Percentiles rank a stretch among this genome's conserved stretches.
Evolutionary conservation across 2,329 filamentous ascomycete genomes (phyloP).

Genomic region (Sporothrix inflata): DNA sequence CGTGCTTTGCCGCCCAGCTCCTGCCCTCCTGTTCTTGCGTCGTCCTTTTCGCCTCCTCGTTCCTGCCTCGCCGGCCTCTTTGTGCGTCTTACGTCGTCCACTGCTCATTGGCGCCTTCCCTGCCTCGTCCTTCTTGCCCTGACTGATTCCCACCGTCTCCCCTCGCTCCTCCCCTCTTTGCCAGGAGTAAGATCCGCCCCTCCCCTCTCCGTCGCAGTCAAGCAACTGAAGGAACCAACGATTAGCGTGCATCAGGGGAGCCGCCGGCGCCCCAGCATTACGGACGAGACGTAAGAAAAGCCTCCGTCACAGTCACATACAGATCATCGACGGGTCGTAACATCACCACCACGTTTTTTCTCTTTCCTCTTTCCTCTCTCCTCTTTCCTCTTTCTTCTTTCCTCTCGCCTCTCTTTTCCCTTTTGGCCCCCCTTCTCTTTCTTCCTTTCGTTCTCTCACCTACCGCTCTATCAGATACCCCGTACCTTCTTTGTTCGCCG

Average conservation of each 20-base stretch:
- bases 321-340: not conserved
- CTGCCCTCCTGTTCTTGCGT: not conserved
- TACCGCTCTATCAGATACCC: not conserved
- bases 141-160: not conserved
- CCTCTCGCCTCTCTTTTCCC: conserved; percentile 3
- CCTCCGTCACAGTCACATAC: conserved; percentile 4
- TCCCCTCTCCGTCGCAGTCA: no score
- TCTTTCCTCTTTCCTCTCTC: not conserved
- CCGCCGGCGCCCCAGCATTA: not conserved
- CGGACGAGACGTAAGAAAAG: not conserved
- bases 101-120: not conserved
- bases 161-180: not conserved
- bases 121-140: not conserved
- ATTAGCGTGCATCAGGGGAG: not conserved
- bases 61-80: not conserved
- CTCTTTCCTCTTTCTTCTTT: not conserved
- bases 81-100: not conserved
- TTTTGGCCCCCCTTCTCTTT: not conserved
- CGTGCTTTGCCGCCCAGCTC: not conserved
- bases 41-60: not conserved
- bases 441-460: no score
- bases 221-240: not conserved
- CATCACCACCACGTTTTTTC: conserved; percentile 2
- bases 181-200: no score
- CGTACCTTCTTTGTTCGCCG: not conserved